A percentile compares a stretch with the other conserved stretches of the same genome.
phyloP scores from a whole-genome alignment of 78 protist genomes.

The Chrysochromulina parva region DNA sequence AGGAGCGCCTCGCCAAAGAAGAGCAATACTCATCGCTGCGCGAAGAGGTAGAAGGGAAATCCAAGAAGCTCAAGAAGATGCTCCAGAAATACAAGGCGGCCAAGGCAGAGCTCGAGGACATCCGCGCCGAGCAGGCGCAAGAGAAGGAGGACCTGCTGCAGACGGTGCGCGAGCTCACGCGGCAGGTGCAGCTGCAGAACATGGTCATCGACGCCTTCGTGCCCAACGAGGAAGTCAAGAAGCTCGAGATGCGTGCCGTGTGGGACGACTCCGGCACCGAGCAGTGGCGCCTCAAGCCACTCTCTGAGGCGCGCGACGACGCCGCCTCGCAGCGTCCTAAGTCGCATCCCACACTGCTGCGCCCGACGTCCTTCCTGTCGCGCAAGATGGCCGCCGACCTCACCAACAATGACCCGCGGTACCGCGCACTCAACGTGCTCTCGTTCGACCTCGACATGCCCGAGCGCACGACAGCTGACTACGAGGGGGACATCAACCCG shows the following conservation, averaged over 20 bases:
- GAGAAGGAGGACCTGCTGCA: slow-evolving; percentile 56
- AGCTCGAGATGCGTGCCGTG: slow-evolving; percentile 23
- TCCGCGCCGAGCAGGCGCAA: slow-evolving; percentile 48
- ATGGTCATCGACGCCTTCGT: slow-evolving; percentile 38
- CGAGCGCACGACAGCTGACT: slow-evolving; percentile 60
- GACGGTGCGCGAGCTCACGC: slow-evolving; percentile 50
- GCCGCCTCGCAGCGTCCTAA: neutral
- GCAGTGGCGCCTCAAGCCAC: neutral
- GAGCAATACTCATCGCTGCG: neutral
- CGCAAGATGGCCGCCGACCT: neutral
- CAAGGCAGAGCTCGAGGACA: slow-evolving; percentile 41
- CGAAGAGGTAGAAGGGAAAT: slow-evolving; percentile 44
- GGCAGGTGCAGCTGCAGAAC: slow-evolving; percentile 34
- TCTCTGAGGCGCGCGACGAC: neutral
- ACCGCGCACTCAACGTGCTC: neutral
- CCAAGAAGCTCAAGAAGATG: slow-evolving; percentile 50
- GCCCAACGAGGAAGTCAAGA: slow-evolving; percentile 38
- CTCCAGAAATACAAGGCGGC: slow-evolving; percentile 41
- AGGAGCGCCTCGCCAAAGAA: slow-evolving; percentile 11
- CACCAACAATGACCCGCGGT: neutral
- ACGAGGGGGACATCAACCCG: neutral
- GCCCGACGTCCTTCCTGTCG: neutral
- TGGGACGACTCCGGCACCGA: neutral
- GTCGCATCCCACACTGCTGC: neutral
- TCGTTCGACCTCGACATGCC: slow-evolving; percentile 42